Evolutionary conservation across 2,329 filamentous ascomycete species (phyloP), one percentile per base, ranked within the genome.

Genomic region (Claviceps quebecensis): DNA sequence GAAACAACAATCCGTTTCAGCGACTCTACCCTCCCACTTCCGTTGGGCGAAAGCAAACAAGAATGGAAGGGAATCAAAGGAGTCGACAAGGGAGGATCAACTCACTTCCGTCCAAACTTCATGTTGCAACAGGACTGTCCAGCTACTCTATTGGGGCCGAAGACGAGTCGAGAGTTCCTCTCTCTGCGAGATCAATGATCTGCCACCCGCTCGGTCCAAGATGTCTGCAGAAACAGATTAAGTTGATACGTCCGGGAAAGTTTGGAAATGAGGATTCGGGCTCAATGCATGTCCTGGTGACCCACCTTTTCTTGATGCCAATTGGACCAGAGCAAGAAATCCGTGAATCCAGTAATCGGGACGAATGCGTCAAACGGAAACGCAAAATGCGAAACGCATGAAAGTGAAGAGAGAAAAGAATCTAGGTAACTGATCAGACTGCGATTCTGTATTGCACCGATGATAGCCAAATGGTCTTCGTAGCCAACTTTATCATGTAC

Each of bases 81-180:
- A 44, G 29, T 47, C 40, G 36, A 22, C n/a, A 26, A 45, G 13
- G 29, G 38, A 50, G 45, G 29, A 22, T 2, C 14, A 51, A 65
- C 72, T 65, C 68, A 81, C 78, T 74, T 80, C 67, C 77, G 73
- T 59, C 78, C 77, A 60, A 82, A 82, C 67, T 81, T 81, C 78
- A 82, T 82, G 47, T 54, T 57, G 52, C 17, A 37, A 7, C 38
- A 22, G 17, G 17, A n/a, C 22, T 16, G 4, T 39, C 29, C 11
- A 17, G 49, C 8, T 17, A n/a, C 26, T 23, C 43, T 19, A 9
- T 38, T 29, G 11, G 5, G 9, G 6, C 5, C 37, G n/a, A 13
- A 9, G 22, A 19, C 6, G 34, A 47, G 23, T 17, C 17, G 45
- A 9, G 9, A 6, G 26, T 36, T 23, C 13, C 4, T n/a, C 19